Evolutionary conservation across 352 stramenopile species (phyloP).

Genomic region (Discostella stelligera): DNA sequence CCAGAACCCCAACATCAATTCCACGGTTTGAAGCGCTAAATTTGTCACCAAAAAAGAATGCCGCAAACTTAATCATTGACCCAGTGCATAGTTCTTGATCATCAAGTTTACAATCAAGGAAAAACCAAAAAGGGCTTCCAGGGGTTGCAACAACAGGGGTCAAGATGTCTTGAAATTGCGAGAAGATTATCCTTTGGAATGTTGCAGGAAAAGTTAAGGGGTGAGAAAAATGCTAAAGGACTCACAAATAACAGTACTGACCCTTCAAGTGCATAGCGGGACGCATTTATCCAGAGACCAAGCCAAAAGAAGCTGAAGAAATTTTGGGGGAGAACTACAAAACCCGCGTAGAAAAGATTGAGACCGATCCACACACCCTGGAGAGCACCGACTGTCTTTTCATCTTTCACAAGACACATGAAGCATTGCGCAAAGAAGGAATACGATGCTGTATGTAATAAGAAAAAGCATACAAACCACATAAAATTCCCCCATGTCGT

Average conservation of each 20-base stretch:
- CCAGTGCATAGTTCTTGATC: conserved; percentile 29
- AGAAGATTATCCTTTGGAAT: conserved; percentile 31
- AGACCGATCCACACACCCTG: conserved; percentile 68
- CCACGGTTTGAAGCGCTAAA: conserved; percentile 36
- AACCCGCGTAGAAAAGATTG: conserved; percentile 58
- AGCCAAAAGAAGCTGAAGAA: conserved; percentile 43
- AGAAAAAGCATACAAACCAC: conserved; percentile 65
- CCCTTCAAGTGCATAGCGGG: conserved; percentile 46
- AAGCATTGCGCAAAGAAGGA: conserved; percentile 79
- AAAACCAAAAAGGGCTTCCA: conserved; percentile 39
- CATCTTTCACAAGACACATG: conserved; percentile 68
- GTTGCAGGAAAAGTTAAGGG: not conserved
- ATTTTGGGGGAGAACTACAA: conserved; percentile 71
- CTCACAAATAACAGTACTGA: not conserved
- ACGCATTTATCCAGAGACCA: conserved; percentile 43
- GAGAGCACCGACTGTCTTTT: conserved; percentile 65
- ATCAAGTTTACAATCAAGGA: conserved; percentile 24
- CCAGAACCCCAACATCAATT: conserved; percentile 44
- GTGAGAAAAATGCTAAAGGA: not conserved
- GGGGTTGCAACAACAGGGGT: conserved; percentile 13
- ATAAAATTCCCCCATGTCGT: conserved; percentile 29
- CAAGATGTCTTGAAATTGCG: conserved; percentile 32
- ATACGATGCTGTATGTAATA: conserved; percentile 72
- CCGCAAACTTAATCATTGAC: conserved; percentile 39
- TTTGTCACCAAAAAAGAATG: conserved; percentile 49